Evolutionary conservation across 1,284 basidiomycete genomes (phyloP), one percentile per base, ranked within the genome.

Genomic region (Ceratobasidium papillatum): DNA sequence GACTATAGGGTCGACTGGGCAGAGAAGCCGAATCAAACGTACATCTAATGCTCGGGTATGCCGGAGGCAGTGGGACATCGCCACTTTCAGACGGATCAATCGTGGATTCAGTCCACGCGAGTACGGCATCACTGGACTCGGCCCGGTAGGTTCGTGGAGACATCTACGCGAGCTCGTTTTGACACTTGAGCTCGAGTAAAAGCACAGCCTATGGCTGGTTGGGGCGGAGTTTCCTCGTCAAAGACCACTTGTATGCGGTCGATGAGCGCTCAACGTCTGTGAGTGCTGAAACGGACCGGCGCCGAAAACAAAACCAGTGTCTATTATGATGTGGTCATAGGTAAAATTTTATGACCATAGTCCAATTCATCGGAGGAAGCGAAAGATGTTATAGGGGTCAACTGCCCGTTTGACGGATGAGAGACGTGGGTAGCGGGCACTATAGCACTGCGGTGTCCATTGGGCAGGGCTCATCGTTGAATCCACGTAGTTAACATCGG

Each of bases 401-500:
- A 56, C 61, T 38, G 52, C 45, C 17, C 47, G 22, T 36, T 76
- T 76, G 56, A 74, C 52, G 8, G 27, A 34, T 36, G 52, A 25
- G 45, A 76, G 51, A n/a, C 65, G 61, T 3, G 36, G 19, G 34
- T 69, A 69, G 41, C 74, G 59, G 0, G 43, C 34, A n/a, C 71
- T 71, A 61, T 74, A 76, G 59, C 74, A 76, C 36, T 56, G 36
- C 19, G 14, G 36, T 25, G 47, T 52, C 75, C 75, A 76, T 62
- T 76, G 52, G 36, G 47, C 41, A 12, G 61, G 43, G 7, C 63
- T 74, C 38, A 76, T 43, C 25, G 72, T 74, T 5, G 72, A 62
- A 43, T 76, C 43, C 12, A 76, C 59, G 36, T 76, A 76, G 43
- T 76, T 76, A 19, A 62, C 47, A 51, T 76, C 74, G 68, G 27